These are phyloP conservation scores for Penicillium corylophilum DNA, from an alignment of 2,329 filamentous ascomycete genomes.

Conservation along the genomic window DNA sequence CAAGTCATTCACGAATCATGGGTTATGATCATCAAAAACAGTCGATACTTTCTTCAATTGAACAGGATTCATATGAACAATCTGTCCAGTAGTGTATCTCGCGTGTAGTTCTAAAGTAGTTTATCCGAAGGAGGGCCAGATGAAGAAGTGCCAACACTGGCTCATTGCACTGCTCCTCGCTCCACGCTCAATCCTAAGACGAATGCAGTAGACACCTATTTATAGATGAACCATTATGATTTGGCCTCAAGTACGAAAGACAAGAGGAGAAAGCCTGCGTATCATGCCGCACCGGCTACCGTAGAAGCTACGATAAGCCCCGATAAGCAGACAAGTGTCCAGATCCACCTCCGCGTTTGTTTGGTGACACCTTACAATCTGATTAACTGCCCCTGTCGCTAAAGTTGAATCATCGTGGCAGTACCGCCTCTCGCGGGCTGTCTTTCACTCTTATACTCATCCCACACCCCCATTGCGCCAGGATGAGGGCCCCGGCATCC, in stretches of 20 bases:
- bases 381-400: background rate
- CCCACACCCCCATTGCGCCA: constrained; percentile 6
- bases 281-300: constrained; percentile 32
- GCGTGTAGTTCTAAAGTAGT: background rate
- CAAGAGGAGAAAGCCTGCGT: constrained; percentile 16
- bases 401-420: background rate
- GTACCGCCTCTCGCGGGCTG: constrained; percentile 1
- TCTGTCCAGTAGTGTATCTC: background rate
- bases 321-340: constrained; percentile 33
- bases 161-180: background rate
- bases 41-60: constrained; percentile 1
- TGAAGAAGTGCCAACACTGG: background rate
- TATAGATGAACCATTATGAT: background rate
- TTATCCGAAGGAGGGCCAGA: no score
- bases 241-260: background rate
- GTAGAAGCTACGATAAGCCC: constrained; percentile 29
- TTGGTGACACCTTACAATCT: background rate
- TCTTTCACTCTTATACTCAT: constrained; percentile 4
- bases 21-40: constrained; percentile 8
- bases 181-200: background rate
- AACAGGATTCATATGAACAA: constrained; percentile 1
- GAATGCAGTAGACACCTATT: background rate
- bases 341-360: constrained; percentile 17
- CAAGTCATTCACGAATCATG: constrained; percentile 18
- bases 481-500: constrained; percentile 22